These are phyloP conservation scores for Trichoderma guizhouense DNA, from an alignment of 2,329 filamentous ascomycete genomes.

Conservation along the genomic window DNA sequence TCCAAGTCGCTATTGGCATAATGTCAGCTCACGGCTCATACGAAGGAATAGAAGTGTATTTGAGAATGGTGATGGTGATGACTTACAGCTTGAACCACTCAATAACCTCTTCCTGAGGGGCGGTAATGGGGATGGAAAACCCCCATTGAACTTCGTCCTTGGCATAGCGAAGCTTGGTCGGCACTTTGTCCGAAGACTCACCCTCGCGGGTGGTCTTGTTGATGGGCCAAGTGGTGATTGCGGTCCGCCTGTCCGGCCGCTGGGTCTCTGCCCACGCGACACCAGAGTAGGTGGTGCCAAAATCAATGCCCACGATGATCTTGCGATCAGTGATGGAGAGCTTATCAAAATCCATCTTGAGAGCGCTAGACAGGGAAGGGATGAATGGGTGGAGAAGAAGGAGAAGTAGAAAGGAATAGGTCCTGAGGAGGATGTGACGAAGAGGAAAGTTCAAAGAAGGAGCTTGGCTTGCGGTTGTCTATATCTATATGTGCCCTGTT, in stretches of 20 bases:
- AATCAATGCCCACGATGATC: slow-evolving; percentile 50
- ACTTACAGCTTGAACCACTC: slow-evolving; percentile 51
- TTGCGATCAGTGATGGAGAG: slow-evolving; percentile 36
- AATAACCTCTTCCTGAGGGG: slow-evolving; percentile 37
- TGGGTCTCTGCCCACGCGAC: slow-evolving; percentile 47
- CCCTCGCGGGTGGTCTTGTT: slow-evolving; percentile 34
- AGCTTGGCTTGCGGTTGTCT: background rate
- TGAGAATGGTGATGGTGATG: background rate
- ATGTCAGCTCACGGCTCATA: background rate
- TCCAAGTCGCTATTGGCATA: slow-evolving; percentile 33
- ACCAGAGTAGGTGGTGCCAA: slow-evolving; percentile 53
- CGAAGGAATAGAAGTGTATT: background rate
- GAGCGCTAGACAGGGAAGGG: background rate
- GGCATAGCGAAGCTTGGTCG: slow-evolving; percentile 43
- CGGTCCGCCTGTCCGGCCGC: slow-evolving; percentile 33
- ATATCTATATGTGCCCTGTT: background rate
- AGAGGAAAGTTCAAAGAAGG: background rate
- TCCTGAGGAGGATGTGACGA: background rate
- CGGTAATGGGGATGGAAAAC: slow-evolving; percentile 40
- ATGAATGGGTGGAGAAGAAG: background rate
- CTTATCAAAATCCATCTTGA: slow-evolving; percentile 36
- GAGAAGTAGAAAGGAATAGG: background rate
- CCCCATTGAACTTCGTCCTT: slow-evolving; percentile 43
- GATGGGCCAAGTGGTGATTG: slow-evolving; percentile 43
- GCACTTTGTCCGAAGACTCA: slow-evolving; percentile 44